Conservation (phyloP, 768 basidiomycete species). For the Thelephora ganbajun region DNA sequence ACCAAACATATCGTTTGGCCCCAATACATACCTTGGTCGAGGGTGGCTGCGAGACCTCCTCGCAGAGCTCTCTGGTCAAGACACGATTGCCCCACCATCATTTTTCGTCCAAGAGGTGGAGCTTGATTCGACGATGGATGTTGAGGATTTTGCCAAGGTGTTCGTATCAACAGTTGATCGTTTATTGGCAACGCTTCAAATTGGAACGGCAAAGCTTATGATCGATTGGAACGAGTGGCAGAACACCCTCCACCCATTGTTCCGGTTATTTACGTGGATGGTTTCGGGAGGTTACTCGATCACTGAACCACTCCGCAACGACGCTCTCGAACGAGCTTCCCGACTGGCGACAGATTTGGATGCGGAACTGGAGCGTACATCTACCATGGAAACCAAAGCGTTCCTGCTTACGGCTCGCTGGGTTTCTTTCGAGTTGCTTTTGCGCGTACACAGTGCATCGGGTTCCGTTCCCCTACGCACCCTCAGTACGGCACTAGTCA, state of each 20-base stretch:
- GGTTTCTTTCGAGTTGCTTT: not conserved
- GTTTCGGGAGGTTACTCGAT: not conserved
- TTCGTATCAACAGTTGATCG: not conserved
- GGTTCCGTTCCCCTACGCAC: not conserved
- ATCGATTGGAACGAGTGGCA: not conserved
- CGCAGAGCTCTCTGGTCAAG: conserved; percentile 17
- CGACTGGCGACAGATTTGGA: not conserved
- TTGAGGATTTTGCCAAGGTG: conserved; percentile 24
- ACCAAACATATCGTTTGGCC: conserved; percentile 36
- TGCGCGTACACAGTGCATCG: not conserved
- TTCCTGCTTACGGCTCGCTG: not conserved
- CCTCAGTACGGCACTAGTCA: not conserved
- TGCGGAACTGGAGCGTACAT: not conserved
- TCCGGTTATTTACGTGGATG: not conserved
- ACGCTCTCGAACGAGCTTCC: not conserved
- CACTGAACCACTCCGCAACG: not conserved
- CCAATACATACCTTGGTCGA: conserved; percentile 40
- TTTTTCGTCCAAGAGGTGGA: conserved; percentile 25
- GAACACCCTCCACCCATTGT: not conserved
- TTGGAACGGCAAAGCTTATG: not conserved
- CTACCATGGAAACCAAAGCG: not conserved
- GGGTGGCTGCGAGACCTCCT: conserved; percentile 49
- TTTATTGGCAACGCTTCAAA: not conserved
- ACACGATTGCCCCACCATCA: conserved; percentile 13
- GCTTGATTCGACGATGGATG: conserved; percentile 28